Percentiles rank a stretch among this genome's conserved stretches.
phyloP scores from a whole-genome alignment of 345 rosid genomes.

The Gossypium rotundifolium region DNA sequence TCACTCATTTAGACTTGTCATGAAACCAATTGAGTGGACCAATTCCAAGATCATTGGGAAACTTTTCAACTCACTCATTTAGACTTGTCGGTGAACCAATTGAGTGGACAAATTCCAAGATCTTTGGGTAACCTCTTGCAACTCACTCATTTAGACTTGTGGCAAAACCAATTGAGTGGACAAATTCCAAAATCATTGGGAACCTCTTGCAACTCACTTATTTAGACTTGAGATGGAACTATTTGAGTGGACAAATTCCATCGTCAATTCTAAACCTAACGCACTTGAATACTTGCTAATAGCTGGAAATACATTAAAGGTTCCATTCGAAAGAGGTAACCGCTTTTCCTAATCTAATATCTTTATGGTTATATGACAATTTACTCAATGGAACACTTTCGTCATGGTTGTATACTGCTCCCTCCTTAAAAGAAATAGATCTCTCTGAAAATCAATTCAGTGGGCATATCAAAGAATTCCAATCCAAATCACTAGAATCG shows the following conservation, averaged over 20 bases:
- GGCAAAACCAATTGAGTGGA: too few relatives aligned
- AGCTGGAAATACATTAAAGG: slow-evolving; percentile 4
- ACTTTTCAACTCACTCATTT: not conserved
- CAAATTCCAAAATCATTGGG: not conserved
- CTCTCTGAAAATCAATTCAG: too few relatives aligned
- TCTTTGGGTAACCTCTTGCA: not conserved
- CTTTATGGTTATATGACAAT: accelerated
- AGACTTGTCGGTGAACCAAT: not conserved
- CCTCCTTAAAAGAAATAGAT: accelerated
- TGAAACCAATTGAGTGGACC: too few relatives aligned
- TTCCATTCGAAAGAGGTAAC: slow-evolving; percentile 10
- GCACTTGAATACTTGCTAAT: not conserved
- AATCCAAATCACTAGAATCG: not conserved
- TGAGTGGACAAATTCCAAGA: slow-evolving; percentile 22
- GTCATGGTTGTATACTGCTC: too few relatives aligned
- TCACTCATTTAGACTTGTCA: too few relatives aligned
- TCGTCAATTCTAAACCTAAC: not conserved
- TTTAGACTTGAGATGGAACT: slow-evolving; percentile 10
- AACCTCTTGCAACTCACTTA: not conserved
- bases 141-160: too few relatives aligned
- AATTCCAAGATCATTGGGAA: not conserved
- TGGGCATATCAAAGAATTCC: not conserved
- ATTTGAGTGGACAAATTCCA: slow-evolving; percentile 21
- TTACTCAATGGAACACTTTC: too few relatives aligned
- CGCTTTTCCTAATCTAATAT: not conserved